Evolutionary conservation across 495 filamentous ascomycete genomes (phyloP).

Genomic region (Penicillium herquei): DNA sequence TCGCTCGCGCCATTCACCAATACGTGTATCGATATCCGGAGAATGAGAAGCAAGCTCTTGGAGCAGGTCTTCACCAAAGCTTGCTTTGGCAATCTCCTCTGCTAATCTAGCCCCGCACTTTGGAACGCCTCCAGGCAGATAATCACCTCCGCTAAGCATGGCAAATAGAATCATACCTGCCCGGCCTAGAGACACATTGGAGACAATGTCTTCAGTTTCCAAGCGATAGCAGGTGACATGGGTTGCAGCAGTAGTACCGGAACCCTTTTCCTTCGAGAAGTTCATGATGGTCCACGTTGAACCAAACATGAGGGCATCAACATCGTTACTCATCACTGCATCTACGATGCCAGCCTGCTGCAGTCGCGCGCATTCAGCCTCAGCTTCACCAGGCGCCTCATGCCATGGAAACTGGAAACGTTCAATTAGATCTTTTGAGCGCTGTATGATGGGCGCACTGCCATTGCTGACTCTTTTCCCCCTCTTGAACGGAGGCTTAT

Average conservation of each 20-base stretch:
- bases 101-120: constrained; percentile 85
- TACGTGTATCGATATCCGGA: constrained; percentile 40
- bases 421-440: constrained; percentile 75
- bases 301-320: constrained; percentile 98
- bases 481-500: constrained; percentile 89
- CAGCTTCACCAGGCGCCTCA: constrained; percentile 90
- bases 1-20: constrained; percentile 71
- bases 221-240: constrained; percentile 80
- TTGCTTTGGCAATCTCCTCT: constrained; percentile 84
- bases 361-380: constrained; percentile 90
- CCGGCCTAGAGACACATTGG: constrained; percentile 61
- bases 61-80: constrained; percentile 80
- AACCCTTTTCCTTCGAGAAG: constrained; percentile 72
- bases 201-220: constrained; percentile 26
- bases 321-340: constrained; percentile 94
- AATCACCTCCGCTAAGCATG: constrained; percentile 95
- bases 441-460: constrained; percentile 50
- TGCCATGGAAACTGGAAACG: constrained; percentile 84
- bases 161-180: constrained; percentile 94
- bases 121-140: constrained; percentile 83
- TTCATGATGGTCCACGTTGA: constrained; percentile 74
- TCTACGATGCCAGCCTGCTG: constrained; percentile 86
- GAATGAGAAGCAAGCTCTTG: constrained; percentile 48
- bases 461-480: constrained; percentile 54
- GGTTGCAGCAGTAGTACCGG: constrained; percentile 66